These are phyloP conservation scores for Alternaria ventricosa DNA, from an alignment of 2,329 filamentous ascomycete species.

Conservation along the genomic window DNA sequence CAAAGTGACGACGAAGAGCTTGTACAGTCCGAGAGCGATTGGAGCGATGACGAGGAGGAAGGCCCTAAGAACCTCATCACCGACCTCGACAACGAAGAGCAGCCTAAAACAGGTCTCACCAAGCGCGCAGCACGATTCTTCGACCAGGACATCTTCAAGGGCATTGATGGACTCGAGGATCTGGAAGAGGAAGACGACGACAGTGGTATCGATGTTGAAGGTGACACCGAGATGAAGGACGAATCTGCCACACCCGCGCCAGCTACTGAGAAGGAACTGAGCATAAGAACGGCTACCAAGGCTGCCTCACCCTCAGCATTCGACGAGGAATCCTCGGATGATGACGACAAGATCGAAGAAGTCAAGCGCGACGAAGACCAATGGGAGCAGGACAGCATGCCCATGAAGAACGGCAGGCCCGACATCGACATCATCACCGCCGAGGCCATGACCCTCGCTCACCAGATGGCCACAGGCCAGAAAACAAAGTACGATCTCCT, in stretches of 20 bases:
- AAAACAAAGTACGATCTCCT: slow-evolving; percentile 79
- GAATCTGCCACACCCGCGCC: slow-evolving; percentile 12
- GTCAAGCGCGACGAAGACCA: slow-evolving; percentile 64
- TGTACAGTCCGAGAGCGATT: slow-evolving; percentile 66
- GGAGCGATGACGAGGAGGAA: slow-evolving; percentile 65
- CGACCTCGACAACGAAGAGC: slow-evolving; percentile 64
- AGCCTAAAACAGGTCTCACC: slow-evolving; percentile 69
- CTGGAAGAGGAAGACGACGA: slow-evolving; percentile 57
- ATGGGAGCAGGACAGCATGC: slow-evolving; percentile 72
- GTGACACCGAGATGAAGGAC: slow-evolving; percentile 31
- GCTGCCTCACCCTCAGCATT: slow-evolving; percentile 22
- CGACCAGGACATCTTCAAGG: slow-evolving; percentile 91
- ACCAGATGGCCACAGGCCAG: slow-evolving; percentile 85
- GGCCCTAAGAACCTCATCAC: slow-evolving; percentile 63
- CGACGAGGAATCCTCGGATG: slow-evolving; percentile 46
- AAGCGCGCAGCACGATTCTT: slow-evolving; percentile 89
- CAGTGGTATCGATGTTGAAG: slow-evolving; percentile 50
- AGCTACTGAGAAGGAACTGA: slow-evolving; percentile 18
- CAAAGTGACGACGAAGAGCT: slow-evolving; percentile 64
- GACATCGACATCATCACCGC: slow-evolving; percentile 99
- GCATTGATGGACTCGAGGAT: slow-evolving; percentile 71
- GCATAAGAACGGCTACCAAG: slow-evolving; percentile 28
- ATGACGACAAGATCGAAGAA: slow-evolving; percentile 64
- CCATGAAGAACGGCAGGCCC: slow-evolving; percentile 67
- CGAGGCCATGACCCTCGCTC: slow-evolving; percentile 97